Conservation (phyloP, 164 flowering plant species). For the Echeveria elegans region DNA sequence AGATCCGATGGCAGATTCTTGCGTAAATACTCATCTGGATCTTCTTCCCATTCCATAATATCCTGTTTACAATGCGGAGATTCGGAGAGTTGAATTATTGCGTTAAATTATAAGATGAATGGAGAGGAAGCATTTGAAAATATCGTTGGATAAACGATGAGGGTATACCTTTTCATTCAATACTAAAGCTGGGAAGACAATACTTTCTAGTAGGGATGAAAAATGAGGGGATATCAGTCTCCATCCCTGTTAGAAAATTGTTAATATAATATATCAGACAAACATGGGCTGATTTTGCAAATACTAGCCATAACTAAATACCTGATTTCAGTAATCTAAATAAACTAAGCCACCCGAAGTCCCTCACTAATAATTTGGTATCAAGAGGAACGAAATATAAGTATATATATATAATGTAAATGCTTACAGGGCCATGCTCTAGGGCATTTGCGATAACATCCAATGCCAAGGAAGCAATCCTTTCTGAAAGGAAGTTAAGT, state of each 20-base stretch:
- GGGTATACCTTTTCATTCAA: slow-evolving; percentile 56
- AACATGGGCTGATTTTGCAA: not conserved
- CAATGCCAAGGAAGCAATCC: slow-evolving; percentile 59
- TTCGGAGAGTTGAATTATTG: not conserved
- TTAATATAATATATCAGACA: not conserved
- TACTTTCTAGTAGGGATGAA: slow-evolving; percentile 47
- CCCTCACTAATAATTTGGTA: not conserved
- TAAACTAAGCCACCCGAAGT: not conserved
- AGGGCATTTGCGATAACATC: slow-evolving; percentile 65
- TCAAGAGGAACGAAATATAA: not conserved
- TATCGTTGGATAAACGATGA: not conserved
- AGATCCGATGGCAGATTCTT: slow-evolving; percentile 80
- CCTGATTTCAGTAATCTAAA: not conserved
- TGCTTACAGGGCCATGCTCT: slow-evolving; percentile 75
- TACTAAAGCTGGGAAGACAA: slow-evolving; percentile 60
- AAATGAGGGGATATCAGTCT: slow-evolving; percentile 70
- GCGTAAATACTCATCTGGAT: slow-evolving; percentile 65
- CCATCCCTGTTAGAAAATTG: slow-evolving; percentile 55
- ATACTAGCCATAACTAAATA: not conserved
- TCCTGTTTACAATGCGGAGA: slow-evolving; percentile 30
- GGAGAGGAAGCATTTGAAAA: not conserved
- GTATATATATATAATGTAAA: slow-evolving; percentile 11
- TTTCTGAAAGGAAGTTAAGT: slow-evolving; percentile 50
- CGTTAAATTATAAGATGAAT: not conserved
- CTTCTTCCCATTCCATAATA: slow-evolving; percentile 74